phyloP scores from a whole-genome alignment of 371 early-diverging fungal genomes.

The Saksenaea vasiformis region DNA sequence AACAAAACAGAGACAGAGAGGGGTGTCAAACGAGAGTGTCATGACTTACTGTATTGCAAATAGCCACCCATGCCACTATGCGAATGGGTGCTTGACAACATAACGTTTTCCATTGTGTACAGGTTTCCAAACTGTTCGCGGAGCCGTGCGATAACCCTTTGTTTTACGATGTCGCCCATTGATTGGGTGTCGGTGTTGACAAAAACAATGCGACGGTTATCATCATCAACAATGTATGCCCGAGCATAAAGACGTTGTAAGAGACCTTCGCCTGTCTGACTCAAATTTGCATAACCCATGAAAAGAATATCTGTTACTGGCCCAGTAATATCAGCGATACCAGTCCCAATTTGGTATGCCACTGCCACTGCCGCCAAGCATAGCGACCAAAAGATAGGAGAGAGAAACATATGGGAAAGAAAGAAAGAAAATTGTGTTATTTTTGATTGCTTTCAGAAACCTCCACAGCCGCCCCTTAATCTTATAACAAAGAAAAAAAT shows the following conservation, averaged over 20 bases:
- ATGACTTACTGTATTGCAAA: constrained; percentile 46
- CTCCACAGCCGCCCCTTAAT: not conserved
- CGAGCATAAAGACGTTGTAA: constrained; percentile 59
- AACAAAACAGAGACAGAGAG: not conserved
- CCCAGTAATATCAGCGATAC: constrained; percentile 53
- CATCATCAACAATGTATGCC: constrained; percentile 54
- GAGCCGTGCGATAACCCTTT: constrained; percentile 34
- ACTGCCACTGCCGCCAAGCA: not conserved
- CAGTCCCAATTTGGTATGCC: constrained; percentile 25
- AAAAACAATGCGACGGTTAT: constrained; percentile 48
- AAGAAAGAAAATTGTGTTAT: constrained; percentile 1
- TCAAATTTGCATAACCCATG: constrained; percentile 62
- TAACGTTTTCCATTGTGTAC: constrained; percentile 55
- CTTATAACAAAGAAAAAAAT: not conserved
- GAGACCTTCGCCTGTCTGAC: constrained; percentile 59
- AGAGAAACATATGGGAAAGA: constrained; percentile 5
- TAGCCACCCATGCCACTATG: constrained; percentile 61
- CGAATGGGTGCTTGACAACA: constrained; percentile 71
- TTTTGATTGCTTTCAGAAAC: not conserved
- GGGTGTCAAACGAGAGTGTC: not conserved
- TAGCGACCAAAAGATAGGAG: not conserved
- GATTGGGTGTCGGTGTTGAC: constrained; percentile 62
- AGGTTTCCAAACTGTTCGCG: constrained; percentile 22
- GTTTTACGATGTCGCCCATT: constrained; percentile 43
- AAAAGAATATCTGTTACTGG: constrained; percentile 42